These are phyloP conservation scores for Mortierella sp. DNA, from an alignment of 371 early-diverging fungal species.

Conservation along the genomic window DNA sequence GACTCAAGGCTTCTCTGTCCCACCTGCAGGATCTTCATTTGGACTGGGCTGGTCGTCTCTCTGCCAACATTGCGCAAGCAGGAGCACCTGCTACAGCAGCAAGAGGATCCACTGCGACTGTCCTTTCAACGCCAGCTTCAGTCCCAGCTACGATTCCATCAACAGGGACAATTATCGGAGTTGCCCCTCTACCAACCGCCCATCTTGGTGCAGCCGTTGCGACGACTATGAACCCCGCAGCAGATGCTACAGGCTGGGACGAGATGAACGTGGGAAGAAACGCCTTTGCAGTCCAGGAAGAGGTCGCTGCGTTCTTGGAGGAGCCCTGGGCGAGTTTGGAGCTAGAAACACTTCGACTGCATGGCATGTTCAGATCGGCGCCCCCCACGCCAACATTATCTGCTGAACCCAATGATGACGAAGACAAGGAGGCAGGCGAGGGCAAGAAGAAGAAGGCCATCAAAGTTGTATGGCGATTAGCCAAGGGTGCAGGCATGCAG, in stretches of 20 bases:
- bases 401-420: background rate
- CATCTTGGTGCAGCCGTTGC: background rate
- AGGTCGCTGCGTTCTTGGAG: conserved; percentile 24
- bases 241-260: background rate
- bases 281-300: conserved; percentile 16
- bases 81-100: background rate
- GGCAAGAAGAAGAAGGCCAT: background rate
- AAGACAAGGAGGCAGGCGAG: background rate
- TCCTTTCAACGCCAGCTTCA: conserved; percentile 8
- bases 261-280: background rate
- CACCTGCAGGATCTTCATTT: conserved; percentile 22
- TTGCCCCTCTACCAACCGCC: background rate
- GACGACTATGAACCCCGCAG: background rate
- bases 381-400: background rate
- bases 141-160: background rate
- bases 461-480: conserved; percentile 8
- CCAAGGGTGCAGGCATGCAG: background rate
- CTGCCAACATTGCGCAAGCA: background rate
- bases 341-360: conserved; percentile 4
- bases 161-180: background rate
- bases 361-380: conserved; percentile 13
- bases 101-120: background rate
- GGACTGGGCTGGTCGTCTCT: conserved; percentile 17
- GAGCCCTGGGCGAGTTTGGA: conserved; percentile 33
- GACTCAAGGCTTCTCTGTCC: conserved; percentile 29